Evolutionary conservation across 306 rosid species (phyloP).

Genomic region (Acacia melanoxylon): DNA sequence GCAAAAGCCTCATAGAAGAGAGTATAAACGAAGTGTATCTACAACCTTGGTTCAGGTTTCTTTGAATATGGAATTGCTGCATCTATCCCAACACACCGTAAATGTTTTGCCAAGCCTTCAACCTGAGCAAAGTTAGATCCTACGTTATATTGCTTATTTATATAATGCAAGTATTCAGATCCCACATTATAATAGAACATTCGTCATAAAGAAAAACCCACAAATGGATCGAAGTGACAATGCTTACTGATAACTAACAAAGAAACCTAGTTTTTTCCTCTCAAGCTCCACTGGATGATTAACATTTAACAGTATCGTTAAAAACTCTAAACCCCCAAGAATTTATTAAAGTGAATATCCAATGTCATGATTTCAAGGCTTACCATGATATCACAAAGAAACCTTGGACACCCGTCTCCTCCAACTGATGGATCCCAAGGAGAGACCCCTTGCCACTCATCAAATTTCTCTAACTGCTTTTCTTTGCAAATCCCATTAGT

Average conservation of each 20-base stretch:
- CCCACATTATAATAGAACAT: conserved; percentile 23
- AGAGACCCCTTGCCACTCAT: conserved; percentile 66
- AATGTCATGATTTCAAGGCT: conserved; percentile 28
- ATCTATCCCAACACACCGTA: conserved; percentile 91
- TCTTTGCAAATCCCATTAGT: conserved; percentile 40
- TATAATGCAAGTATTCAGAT: conserved; percentile 23
- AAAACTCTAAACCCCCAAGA: conserved; percentile 12
- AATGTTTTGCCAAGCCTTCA: conserved; percentile 95
- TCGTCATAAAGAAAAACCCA: background rate
- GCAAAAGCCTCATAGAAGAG: conserved; percentile 16
- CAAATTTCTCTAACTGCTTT: conserved; percentile 48
- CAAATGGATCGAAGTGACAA: conserved; percentile 1
- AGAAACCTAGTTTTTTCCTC: conserved; percentile 4
- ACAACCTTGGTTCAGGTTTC: conserved; percentile 83
- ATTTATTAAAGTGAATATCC: conserved; percentile 8
- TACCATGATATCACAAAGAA: conserved; percentile 95
- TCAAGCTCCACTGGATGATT: conserved; percentile 1
- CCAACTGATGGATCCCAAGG: conserved; percentile 77
- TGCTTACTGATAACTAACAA: conserved; percentile 15
- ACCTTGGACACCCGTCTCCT: conserved; percentile 81
- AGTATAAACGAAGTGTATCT: conserved; percentile 19
- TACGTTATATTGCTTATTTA: background rate
- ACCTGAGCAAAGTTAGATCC: conserved; percentile 55
- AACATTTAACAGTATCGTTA: conserved; percentile 29
- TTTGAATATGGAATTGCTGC: conserved; percentile 82